Evolutionary conservation across 208 protist genomes (phyloP), one percentile per base, ranked within the genome.

Genomic region (Wallacemonas sp.): DNA sequence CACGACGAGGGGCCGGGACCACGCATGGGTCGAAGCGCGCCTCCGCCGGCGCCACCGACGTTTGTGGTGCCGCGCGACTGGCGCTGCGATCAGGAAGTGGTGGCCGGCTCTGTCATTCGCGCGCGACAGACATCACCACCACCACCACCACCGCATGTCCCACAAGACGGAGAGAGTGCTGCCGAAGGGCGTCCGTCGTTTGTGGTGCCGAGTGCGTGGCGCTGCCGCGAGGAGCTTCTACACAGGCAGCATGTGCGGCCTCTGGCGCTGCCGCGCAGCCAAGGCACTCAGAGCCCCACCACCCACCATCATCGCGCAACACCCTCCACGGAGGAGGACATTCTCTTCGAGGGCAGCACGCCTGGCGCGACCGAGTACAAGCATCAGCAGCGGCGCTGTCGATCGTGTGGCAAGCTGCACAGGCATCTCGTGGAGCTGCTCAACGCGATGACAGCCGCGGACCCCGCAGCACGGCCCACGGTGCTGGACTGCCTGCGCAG

Each of bases 351-450:
- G n/a, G 49, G 49, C 49, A 57, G 49, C 26, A 57, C 49, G n/a
- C 49, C 36, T 16, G 25, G 36, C 5, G 5, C 36, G 10, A 38
- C 14, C 10, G 16, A 12, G 22, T 45, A 62, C 55, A 45, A 45
- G 31, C 33, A 7, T 10, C 55, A 45, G 55, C 55, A 62, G 0
- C 55, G 55, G 49, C 62, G 75, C 22, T 80, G 75, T 33, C 61
- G 48, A 36, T 80, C 75, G 11, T 80, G 75, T 38, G 65, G 75
- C 44, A 80, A 76, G 52, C 39, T 76, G 33, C 75, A 80, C 59
- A 36, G 75, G 48, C 23, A 80, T 57, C 32, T 80, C 36, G 55
- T 80, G 33, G 75, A 80, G 57, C 36, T 80, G 22, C 31, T 80
- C 28, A 80, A 80, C 39, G 68, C 69, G 52, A 80, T 80, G 75